phyloP scores from a whole-genome alignment of 1,284 basidiomycete genomes.

The Anthracocystis walkeri region DNA sequence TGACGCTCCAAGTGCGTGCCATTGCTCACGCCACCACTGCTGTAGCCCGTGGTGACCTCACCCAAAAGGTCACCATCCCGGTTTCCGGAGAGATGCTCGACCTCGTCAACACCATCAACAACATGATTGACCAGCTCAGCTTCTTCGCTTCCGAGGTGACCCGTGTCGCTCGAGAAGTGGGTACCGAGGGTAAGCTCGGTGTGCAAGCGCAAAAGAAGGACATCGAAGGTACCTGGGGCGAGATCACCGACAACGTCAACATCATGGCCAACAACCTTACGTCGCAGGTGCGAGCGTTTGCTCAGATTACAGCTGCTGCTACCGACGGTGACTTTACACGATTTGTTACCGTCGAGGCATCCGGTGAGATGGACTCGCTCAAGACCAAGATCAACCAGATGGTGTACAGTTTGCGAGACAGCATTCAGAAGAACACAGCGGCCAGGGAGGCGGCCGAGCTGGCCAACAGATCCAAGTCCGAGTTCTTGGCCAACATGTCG shows the following conservation, averaged over 20 bases:
- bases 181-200: conserved; percentile 94
- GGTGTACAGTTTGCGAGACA: conserved; percentile 97
- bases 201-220: conserved; percentile 97
- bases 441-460: conserved; percentile 97
- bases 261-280: conserved; percentile 82
- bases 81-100: conserved; percentile 95
- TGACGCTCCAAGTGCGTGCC: conserved; percentile 93
- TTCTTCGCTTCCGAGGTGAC: conserved; percentile 95
- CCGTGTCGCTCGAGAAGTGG: conserved; percentile 93
- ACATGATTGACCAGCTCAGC: conserved; percentile 74
- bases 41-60: conserved; percentile 92
- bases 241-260: conserved; percentile 85
- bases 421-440: conserved; percentile 98
- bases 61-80: conserved; percentile 89
- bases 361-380: conserved; percentile 98
- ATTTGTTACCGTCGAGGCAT: conserved; percentile 98
- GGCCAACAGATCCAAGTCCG: conserved; percentile 91
- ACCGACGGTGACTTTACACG: conserved; percentile 99
- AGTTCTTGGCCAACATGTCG: conserved; percentile 76
- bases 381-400: conserved; percentile 99
- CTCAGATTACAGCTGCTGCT: conserved; percentile 97
- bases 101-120: conserved; percentile 79
- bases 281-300: conserved; percentile 98
- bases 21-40: conserved; percentile 96
- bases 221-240: conserved; percentile 97